Base-by-base conservation (phyloP, 2,329 filamentous ascomycete species). In the Hirsutella rhossiliensis region DNA sequence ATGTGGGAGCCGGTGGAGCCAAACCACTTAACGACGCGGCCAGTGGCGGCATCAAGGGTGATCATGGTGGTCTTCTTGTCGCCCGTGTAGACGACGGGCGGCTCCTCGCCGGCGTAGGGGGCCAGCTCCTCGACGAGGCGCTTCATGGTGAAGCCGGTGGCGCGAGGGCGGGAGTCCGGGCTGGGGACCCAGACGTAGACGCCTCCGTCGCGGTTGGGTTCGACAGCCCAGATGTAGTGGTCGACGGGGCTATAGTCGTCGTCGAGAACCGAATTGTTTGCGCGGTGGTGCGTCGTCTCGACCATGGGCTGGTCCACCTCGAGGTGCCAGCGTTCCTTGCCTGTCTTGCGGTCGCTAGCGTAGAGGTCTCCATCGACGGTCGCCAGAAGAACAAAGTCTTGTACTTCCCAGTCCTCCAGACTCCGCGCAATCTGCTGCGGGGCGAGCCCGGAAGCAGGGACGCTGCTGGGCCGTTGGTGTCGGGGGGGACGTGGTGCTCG, bases 341-440 rank as follows among this genome's bases (percentile, higher is more conserved):
- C 92, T 43, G 84, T 92, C 61, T 82, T 84, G 57, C 92, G 80
- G 69, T 96, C 87, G 64, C 81, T 81, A 62, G 90, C 89, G 69
- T 95, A 86, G 58, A 97, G 79, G 63, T 87, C 86, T 75, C 92
- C 92, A 75, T 97, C 89, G 79, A 97, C 86, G 78, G 92, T 97
- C 86, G 92, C 90, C 84, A 98, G 75, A 74, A 98, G 87, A 71
- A 97, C 86, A 78, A 96, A 94, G 75, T 97, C 89, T 86, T 97
- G 90, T 71, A 96, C 89, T 84, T 96, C 87, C 90, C 90, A 97
- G 72, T 96, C 90, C 78, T 89, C 84, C 78, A 97, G 75, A 75
- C 84, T 94, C 80, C 90, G 89, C 89, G 88, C 90, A 84, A 76
- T 75, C 63, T 86, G 83, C 82, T 82, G 84, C 84, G 85, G 82